These are phyloP conservation scores for Dendrostoma leiphaemia DNA, from an alignment of 2,329 filamentous ascomycete species.

Conservation along the genomic window DNA sequence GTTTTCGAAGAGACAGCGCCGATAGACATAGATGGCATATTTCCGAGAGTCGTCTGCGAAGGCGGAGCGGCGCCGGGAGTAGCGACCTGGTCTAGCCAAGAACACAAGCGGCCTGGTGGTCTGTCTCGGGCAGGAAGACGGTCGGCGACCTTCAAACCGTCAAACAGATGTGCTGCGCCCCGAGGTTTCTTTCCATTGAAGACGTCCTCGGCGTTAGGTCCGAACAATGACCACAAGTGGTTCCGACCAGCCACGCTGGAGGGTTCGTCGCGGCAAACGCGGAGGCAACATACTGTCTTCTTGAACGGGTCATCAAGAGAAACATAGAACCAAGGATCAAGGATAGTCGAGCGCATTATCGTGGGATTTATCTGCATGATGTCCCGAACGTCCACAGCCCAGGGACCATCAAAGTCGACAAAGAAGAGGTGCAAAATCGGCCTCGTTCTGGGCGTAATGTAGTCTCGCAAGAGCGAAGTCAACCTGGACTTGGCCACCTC, in stretches of 20 bases:
- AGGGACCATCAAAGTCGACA: neutral
- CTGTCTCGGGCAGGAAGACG: neutral
- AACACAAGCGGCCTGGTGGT: neutral
- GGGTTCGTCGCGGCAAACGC: slow-evolving; percentile 24
- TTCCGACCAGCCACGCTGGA: neutral
- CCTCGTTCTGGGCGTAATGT: neutral
- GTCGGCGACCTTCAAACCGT: neutral
- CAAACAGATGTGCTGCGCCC: slow-evolving; percentile 17
- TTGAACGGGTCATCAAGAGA: slow-evolving; percentile 18
- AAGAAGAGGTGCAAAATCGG: neutral
- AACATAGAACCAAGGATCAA: slow-evolving; percentile 24
- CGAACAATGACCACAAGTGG: slow-evolving; percentile 20
- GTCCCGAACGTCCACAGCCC: slow-evolving; percentile 26
- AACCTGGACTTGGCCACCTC: neutral
- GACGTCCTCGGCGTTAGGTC: slow-evolving; percentile 19
- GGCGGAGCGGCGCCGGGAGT: neutral
- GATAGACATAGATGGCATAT: neutral
- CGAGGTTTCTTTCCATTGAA: slow-evolving; percentile 15
- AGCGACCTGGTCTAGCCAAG: neutral
- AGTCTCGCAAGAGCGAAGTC: neutral
- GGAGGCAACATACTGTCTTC: slow-evolving; percentile 23
- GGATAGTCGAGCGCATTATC: slow-evolving; percentile 27
- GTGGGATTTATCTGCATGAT: slow-evolving; percentile 27
- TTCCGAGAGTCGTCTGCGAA: too few relatives aligned
- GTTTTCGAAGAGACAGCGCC: too few relatives aligned